Conservation (phyloP, 2,329 filamentous ascomycete species). For the Penicillium sumatraense region DNA sequence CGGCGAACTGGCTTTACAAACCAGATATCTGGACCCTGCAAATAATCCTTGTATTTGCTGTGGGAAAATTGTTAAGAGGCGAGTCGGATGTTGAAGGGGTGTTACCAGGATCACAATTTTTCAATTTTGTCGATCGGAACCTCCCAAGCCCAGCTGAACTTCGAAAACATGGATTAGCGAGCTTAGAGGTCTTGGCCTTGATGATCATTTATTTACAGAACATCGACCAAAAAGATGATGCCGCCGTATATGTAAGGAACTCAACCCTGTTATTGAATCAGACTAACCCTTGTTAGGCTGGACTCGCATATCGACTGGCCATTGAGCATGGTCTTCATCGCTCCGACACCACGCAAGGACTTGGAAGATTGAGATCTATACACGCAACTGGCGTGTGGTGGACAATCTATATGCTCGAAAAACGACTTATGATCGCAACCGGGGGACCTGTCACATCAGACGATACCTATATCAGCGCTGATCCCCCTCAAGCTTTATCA, state of each 20-base stretch:
- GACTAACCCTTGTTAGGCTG: not conserved
- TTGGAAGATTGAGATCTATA: conserved; percentile 4
- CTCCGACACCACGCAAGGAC: not conserved
- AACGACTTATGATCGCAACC: conserved; percentile 3
- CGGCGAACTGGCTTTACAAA: not conserved
- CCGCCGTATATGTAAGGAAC: conserved; percentile 4
- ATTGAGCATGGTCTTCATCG: conserved; percentile 7
- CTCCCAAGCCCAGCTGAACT: conserved; percentile 1
- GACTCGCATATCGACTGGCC: conserved; percentile 3
- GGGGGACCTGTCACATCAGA: conserved; percentile 2
- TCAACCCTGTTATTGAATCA: not conserved
- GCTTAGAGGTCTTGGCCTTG: conserved; percentile 6
- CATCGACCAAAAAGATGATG: conserved; percentile 4
- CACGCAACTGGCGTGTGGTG: conserved; percentile 6
- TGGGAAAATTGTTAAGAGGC: conserved; percentile 8
- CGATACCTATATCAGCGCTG: conserved; percentile 1
- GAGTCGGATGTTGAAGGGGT: not conserved
- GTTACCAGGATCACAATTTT: not conserved
- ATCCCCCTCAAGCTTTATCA: not conserved
- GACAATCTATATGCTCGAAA: conserved; percentile 10
- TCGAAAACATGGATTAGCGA: conserved; percentile 2
- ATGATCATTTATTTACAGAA: conserved; percentile 9
- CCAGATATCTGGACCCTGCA: conserved; percentile 3
- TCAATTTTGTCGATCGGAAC: not conserved
- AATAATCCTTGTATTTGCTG: conserved; percentile 1